Base-by-base conservation (phyloP, 202 grass and related monocot genomes). In the Brachypodium distachyon region DNA sequence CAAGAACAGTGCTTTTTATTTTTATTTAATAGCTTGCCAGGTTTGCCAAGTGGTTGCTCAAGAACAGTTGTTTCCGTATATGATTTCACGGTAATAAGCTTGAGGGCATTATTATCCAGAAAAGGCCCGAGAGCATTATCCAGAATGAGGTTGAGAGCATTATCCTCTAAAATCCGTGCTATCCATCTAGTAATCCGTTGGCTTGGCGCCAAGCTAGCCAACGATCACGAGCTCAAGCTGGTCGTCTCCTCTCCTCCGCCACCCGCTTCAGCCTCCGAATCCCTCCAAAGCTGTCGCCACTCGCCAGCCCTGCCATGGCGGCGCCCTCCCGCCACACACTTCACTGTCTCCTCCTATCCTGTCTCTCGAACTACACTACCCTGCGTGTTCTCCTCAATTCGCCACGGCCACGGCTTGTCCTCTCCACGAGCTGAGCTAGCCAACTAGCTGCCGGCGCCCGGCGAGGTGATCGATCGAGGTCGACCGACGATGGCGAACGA, bases 271-370 rank as follows among this genome's bases (percentile, higher is more conserved):
- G n/a, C 0, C 17, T 50, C 42, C 72, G 78, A 78, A 87, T 80
- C 57, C 40, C 73, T 86, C 89, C 91, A 95, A 88, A 95, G 68
- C 44, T 70, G 76, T 91, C 84, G 40, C 25, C n/a, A 51, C n/a
- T n/a, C n/a, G 61, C 51, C 77, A 72, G 4, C 64, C 44, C 84
- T 84, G 81, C 64, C 44, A 88, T 84, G 81, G 76, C 53, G 16
- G 38, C 38, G 73, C 59, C 87, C 25, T 72, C 76, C 52, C 72
- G 47, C 95, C 91, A 87, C 82, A 90, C 70, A 92, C 78, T 70
- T 57, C 77, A 51, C 85, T 27, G 12, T 81, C 78, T 14, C 31
- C 14, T 29, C 25, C 62, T 70, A 83, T 77, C 51, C 55, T 6
- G 40, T 79, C 59, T 19, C 49, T 39, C 4, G 2, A 47, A 8